Percentiles rank a stretch among this genome's conserved stretches.
These are phyloP conservation scores for Zymoseptoria ardabiliae DNA, from an alignment of 2,329 filamentous ascomycete species.

Conservation along the genomic window DNA sequence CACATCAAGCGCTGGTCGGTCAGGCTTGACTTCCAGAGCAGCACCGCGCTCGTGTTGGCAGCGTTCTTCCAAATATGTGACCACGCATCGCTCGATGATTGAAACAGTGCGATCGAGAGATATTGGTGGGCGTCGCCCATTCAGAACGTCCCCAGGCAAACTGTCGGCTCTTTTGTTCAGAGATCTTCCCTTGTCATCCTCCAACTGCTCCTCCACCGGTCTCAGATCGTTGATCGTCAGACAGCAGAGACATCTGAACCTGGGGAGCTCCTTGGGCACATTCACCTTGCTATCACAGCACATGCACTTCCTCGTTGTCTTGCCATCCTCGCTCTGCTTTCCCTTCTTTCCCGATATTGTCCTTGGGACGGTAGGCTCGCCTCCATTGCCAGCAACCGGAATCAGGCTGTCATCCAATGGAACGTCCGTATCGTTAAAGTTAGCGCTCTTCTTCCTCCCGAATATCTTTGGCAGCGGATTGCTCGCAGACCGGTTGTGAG, in stretches of 20 bases:
- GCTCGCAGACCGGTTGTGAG: slow-evolving; percentile 59
- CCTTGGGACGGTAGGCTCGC: slow-evolving; percentile 21
- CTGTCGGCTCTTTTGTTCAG: slow-evolving; percentile 12
- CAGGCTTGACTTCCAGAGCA: neutral
- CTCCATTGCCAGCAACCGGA: slow-evolving; percentile 29
- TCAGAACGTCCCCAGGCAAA: slow-evolving; percentile 10
- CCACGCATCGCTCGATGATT: slow-evolving; percentile 51
- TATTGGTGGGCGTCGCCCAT: slow-evolving; percentile 34
- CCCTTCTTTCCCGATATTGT: slow-evolving; percentile 26
- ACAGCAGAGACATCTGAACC: slow-evolving; percentile 78
- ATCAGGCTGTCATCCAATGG: slow-evolving; percentile 42
- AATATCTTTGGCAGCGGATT: slow-evolving; percentile 72
- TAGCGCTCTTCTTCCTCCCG: slow-evolving; percentile 48
- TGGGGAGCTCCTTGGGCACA: slow-evolving; percentile 65
- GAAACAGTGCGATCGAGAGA: slow-evolving; percentile 54
- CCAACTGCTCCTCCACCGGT: slow-evolving; percentile 21
- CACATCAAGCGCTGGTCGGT: slow-evolving; percentile 9
- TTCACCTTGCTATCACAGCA: slow-evolving; percentile 74
- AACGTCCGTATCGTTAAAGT: slow-evolving; percentile 24
- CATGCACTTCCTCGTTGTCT: slow-evolving; percentile 69
- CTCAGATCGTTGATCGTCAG: slow-evolving; percentile 73
- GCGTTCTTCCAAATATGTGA: slow-evolving; percentile 40
- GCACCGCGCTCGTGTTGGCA: slow-evolving; percentile 15
- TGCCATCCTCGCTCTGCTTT: slow-evolving; percentile 41
- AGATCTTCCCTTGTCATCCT: slow-evolving; percentile 14